Evolutionary conservation across 2,329 filamentous ascomycete species (phyloP), one percentile per base, ranked within the genome.

Genomic region (Trichophyton simii): DNA sequence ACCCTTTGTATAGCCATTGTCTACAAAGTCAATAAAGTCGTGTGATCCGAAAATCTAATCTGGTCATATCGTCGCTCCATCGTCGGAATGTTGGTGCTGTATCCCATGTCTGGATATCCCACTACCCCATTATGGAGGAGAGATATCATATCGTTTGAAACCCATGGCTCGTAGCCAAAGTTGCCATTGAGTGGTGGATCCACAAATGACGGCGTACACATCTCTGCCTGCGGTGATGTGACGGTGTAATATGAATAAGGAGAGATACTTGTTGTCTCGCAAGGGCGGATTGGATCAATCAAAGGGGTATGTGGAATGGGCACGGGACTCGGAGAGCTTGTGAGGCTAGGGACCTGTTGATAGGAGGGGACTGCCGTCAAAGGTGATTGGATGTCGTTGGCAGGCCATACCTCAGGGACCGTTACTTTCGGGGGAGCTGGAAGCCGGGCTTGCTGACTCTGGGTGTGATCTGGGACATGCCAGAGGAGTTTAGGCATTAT

Each of bases 401-500:
- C n/a, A 36, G 58, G 41, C 58, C 58, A 50, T n/a, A 34, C 18
- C 36, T 59, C 58, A 15, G 55, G 34, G 2, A 22, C 31, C 38
- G 41, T 18, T n/a, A n/a, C 13, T 50, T 59, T 34, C 8, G 28
- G 22, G 11, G 41, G 22, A 13, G n/a, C 22, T 11, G 58, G 58
- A 8, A 59, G 22, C 42, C 58, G 41, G 6, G 25, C 42, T 41
- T 42, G 41, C 44, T 34, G 58, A 28, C 58, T 50, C 20, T 59
- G 58, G 18, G 58, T 59, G 25, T 59, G 58, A 59, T 59, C 58
- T 18, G 58, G 58, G 31, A 59, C 42, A 59, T 59, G 58, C 58
- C 58, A 59, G 7, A 59, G 28, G 25, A 59, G 58, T 25, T 59
- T 59, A n/a, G 58, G 58, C 58, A 59, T 59, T n/a, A 59, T 59